A percentile compares a stretch with the other conserved stretches of the same genome.
phyloP scores from a whole-genome alignment of 1,139 yeast species.

The Lodderomyces margitis region DNA sequence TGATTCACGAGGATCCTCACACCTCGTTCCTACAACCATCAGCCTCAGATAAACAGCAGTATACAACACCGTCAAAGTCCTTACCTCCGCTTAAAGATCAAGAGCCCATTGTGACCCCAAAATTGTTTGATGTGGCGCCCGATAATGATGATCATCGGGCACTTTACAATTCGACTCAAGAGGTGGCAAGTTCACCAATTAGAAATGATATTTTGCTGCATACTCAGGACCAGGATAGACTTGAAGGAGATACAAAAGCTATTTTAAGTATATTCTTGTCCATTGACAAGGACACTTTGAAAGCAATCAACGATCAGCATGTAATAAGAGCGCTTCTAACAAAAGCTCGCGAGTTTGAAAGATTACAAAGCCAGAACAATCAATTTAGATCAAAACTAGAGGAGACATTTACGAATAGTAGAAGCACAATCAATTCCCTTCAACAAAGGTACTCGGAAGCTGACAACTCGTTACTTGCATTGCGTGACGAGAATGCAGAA shows the following conservation, averaged over 20 bases:
- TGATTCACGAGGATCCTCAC: slow-evolving; percentile 16
- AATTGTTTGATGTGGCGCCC: slow-evolving; percentile 40
- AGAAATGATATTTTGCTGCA: slow-evolving; percentile 9
- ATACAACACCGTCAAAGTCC: slow-evolving; percentile 44
- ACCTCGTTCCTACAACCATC: slow-evolving; percentile 16
- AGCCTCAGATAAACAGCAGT: slow-evolving; percentile 18
- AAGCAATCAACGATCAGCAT: not conserved
- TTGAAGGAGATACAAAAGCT: not conserved
- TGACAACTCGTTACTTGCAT: slow-evolving; percentile 19
- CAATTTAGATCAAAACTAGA: slow-evolving; percentile 43
- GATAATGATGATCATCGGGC: slow-evolving; percentile 19
- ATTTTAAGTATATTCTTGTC: not conserved
- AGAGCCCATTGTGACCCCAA: slow-evolving; percentile 43
- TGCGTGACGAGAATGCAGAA: slow-evolving; percentile 23
- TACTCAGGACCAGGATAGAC: not conserved
- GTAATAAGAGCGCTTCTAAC: slow-evolving; percentile 28
- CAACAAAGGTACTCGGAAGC: slow-evolving; percentile 3
- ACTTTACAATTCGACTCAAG: slow-evolving; percentile 4
- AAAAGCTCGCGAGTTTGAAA: slow-evolving; percentile 48
- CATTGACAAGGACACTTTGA: not conserved
- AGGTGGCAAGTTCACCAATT: slow-evolving; percentile 24
- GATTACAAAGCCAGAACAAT: slow-evolving; percentile 49
- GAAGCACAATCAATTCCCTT: slow-evolving; percentile 13
- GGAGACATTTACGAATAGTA: slow-evolving; percentile 5
- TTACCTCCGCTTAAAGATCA: slow-evolving; percentile 47